Evolutionary conservation across 148 eudicot species (phyloP), one percentile per base, ranked within the genome.

Genomic region (Tetragonia tetragonoides): DNA sequence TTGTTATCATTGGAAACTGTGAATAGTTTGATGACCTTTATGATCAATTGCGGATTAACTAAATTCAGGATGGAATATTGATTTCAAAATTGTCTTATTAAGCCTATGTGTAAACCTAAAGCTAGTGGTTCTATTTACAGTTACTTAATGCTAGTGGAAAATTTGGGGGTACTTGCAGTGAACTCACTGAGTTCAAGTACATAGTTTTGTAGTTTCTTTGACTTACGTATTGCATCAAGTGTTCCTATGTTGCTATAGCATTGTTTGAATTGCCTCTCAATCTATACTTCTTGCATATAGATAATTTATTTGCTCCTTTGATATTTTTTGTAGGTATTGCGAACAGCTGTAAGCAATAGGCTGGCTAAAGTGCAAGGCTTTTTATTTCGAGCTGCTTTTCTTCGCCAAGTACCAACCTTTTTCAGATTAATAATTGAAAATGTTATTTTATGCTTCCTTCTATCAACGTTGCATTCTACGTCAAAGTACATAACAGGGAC

Each of bases 321-420:
- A 46, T 54, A 61, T 23, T 62, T 60, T 80, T 85, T 84, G 77
- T 97, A 93, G 99, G 94, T 91, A 63, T 79, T 89, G 67, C 87
- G 99, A 77, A 91, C 97, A 83, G 92, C 97, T 82, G 85, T 91
- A 80, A 93, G 97, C 90, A 95, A 95, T 80, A 87, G 97, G 86
- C 85, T 95, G 81, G 99, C 99, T 61, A 95, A 90, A 90, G 99
- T 95, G 74, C 99, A 95, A 78, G 99, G 99, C 44, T 93, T 95
- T 81, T 86, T 95, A 61, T 95, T 95, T 83, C 97, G 99, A 80
- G 88, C 97, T 81, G 99, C 99, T 79, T 95, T 95, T 85, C 97
- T 95, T 75, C 93, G 93, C 53, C 97, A 97, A 15, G 99, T 91
- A 53, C 99, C 99, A 16, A 81, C 83, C 61, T 95, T 95, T 85